A percentile compares a stretch with the other conserved stretches of the same genome.
phyloP scores from a whole-genome alignment of 352 stramenopile species.

The Phytophthora ramorum region DNA sequence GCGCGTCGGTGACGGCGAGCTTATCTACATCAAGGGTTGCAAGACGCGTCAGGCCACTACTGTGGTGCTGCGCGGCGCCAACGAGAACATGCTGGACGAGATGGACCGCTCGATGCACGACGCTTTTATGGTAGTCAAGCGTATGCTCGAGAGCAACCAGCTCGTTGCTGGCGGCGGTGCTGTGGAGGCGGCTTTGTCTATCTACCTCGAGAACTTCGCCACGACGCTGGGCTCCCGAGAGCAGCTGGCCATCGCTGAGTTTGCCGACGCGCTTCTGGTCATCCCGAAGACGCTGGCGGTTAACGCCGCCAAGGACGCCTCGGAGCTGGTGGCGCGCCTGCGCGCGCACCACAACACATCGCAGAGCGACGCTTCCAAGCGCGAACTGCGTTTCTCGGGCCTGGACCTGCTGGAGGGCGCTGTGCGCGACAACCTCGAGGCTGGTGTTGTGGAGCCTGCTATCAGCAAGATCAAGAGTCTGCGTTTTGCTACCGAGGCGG shows the following conservation, averaged over 20 bases:
- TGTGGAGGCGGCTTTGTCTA: slow-evolving; percentile 97
- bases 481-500: slow-evolving; percentile 98
- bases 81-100: slow-evolving; percentile 99
- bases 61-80: slow-evolving; percentile 98
- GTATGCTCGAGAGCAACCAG: slow-evolving; percentile 99
- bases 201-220: slow-evolving; percentile 99
- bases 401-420: slow-evolving; percentile 96
- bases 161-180: slow-evolving; percentile 97
- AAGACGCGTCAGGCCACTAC: slow-evolving; percentile 95
- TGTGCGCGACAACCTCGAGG: slow-evolving; percentile 96
- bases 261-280: slow-evolving; percentile 97
- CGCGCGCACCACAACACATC: slow-evolving; percentile 97
- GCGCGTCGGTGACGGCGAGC: slow-evolving; percentile 98
- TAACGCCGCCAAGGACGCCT: slow-evolving; percentile 99
- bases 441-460: slow-evolving; percentile 98
- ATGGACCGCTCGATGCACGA: slow-evolving; percentile 99
- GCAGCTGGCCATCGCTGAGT: slow-evolving; percentile 99
- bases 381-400: slow-evolving; percentile 90
- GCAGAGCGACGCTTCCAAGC: slow-evolving; percentile 86
- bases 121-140: slow-evolving; percentile 99
- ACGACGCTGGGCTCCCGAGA: slow-evolving; percentile 96
- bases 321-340: slow-evolving; percentile 98
- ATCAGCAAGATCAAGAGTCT: slow-evolving; percentile 99
- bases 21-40: slow-evolving; percentile 98
- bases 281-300: slow-evolving; percentile 99